phyloP scores from a whole-genome alignment of 1,284 basidiomycete genomes.

The Gymnopus androsaceus region DNA sequence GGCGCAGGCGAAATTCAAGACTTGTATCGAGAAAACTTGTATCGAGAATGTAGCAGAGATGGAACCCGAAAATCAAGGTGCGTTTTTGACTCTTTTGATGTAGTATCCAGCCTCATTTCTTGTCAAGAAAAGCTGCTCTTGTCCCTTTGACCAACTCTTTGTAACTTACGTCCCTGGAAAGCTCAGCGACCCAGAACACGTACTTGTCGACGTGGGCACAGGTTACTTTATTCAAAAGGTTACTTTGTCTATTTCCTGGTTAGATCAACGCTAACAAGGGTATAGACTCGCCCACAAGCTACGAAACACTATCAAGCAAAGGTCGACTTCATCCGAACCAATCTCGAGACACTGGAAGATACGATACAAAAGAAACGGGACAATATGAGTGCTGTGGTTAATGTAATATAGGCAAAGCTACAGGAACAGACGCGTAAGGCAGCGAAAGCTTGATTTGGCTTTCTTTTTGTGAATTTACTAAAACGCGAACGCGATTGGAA shows the following conservation, averaged over 20 bases:
- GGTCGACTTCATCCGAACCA: conserved; percentile 76
- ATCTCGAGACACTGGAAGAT: conserved; percentile 81
- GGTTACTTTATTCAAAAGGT: conserved; percentile 98
- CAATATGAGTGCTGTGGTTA: conserved; percentile 75
- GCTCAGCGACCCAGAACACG: conserved; percentile 80
- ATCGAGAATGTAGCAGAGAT: conserved; percentile 81
- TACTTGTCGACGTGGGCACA: conserved; percentile 94
- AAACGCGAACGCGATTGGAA: too few species aligned
- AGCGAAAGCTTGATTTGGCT: neutral
- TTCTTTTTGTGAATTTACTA: neutral
- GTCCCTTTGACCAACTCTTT: conserved; percentile 92
- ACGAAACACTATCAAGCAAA: conserved; percentile 76
- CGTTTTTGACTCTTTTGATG: neutral
- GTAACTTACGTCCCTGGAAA: conserved; percentile 96
- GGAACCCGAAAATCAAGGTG: conserved; percentile 74
- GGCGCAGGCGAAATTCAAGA: conserved; percentile 90
- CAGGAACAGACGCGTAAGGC: conserved; percentile 33
- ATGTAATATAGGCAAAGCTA: conserved; percentile 78
- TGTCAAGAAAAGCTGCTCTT: conserved; percentile 82
- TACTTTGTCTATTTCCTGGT: conserved; percentile 18
- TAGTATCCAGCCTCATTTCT: conserved; percentile 22
- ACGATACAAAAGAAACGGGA: conserved; percentile 90
- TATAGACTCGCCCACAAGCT: conserved; percentile 78
- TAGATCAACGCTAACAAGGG: neutral
- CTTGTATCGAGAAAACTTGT: too few species aligned